These are phyloP conservation scores for Macaranga tanarius DNA, from an alignment of 441 rosid genomes.

Conservation along the genomic window DNA sequence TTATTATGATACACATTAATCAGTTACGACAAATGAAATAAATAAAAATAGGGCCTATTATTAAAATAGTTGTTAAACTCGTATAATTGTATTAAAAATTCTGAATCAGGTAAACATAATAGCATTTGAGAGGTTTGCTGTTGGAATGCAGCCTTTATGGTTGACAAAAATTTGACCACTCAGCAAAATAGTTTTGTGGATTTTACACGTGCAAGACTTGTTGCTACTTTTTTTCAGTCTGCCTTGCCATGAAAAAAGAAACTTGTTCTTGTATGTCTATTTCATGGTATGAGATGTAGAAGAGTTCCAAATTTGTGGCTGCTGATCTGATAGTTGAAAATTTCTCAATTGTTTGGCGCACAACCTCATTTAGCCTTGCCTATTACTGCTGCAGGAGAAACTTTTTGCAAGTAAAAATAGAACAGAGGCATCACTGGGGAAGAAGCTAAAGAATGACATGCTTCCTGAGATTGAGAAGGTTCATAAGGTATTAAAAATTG, in stretches of 20 bases:
- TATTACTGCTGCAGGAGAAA: slow-evolving; percentile 70
- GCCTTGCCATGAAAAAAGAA: slow-evolving; percentile 15
- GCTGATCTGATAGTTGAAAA: background rate
- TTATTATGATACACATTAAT: no score
- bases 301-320: slow-evolving; percentile 5
- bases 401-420: slow-evolving; percentile 82
- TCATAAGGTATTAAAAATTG: slow-evolving; percentile 65
- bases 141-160: background rate
- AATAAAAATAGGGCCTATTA: no score
- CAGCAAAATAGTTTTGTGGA: background rate
- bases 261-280: background rate
- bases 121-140: background rate
- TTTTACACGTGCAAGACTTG: background rate
- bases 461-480: slow-evolving; percentile 97
- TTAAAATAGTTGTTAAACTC: no score
- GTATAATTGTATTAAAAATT: no score
- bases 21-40: no score
- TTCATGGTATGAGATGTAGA: slow-evolving; percentile 1
- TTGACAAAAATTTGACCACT: background rate
- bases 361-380: slow-evolving; percentile 4
- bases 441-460: slow-evolving; percentile 86
- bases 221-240: background rate
- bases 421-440: slow-evolving; percentile 82
- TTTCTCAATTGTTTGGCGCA: background rate
- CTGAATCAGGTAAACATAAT: no score